Conservation (phyloP, 345 rosid genomes). For the Brassica incana region DNA sequence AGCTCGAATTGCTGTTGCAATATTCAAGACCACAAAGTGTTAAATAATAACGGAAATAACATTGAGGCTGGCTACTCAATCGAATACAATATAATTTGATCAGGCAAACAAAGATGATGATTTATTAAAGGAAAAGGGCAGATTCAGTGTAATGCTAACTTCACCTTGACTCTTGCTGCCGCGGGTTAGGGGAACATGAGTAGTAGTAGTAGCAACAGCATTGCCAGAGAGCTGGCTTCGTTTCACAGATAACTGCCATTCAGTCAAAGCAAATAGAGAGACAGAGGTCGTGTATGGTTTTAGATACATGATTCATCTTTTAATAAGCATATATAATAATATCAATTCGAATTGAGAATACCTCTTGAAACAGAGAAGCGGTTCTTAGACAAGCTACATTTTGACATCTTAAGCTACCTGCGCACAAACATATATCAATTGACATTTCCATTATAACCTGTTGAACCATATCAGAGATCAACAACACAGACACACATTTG, state of each 20-base stretch:
- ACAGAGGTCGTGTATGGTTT: neutral
- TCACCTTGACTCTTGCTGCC: slow-evolving; percentile 35
- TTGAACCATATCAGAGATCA: neutral
- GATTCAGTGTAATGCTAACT: neutral
- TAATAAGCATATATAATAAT: neutral
- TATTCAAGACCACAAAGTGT: neutral
- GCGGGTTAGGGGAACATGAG: slow-evolving; percentile 8
- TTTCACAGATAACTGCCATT: slow-evolving; percentile 21
- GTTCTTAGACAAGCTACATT: slow-evolving; percentile 30
- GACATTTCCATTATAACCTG: neutral
- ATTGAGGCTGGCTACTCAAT: neutral
- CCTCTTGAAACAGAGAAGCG: slow-evolving; percentile 29
- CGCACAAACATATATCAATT: neutral
- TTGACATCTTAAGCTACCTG: slow-evolving; percentile 33
- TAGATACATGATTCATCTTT: neutral
- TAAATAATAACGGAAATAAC: neutral
- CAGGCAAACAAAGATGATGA: no score
- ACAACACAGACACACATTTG: neutral
- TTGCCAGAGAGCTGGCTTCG: slow-evolving; percentile 33
- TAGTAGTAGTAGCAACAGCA: slow-evolving; percentile 13
- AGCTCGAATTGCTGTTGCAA: slow-evolving; percentile 57
- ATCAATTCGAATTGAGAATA: neutral
- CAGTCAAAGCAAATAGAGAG: neutral
- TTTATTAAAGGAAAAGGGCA: no score
- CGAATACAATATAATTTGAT: neutral